These are phyloP conservation scores for Purshia tridentata DNA, from an alignment of 306 rosid genomes.

Conservation along the genomic window DNA sequence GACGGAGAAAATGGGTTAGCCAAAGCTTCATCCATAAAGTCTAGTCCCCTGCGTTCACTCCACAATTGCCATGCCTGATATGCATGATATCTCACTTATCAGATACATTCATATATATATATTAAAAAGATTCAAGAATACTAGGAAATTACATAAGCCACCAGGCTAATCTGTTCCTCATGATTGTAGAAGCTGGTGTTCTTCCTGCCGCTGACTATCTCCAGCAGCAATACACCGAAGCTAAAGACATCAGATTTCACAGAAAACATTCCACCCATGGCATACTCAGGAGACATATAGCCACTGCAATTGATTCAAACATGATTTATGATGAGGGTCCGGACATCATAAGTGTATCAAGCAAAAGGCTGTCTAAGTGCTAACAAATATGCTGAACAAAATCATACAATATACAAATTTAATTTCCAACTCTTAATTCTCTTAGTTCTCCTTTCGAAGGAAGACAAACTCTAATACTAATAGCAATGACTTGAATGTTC, in stretches of 20 bases:
- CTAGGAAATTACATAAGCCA: slow-evolving; percentile 29
- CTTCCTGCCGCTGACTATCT: slow-evolving; percentile 35
- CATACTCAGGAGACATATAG: slow-evolving; percentile 37
- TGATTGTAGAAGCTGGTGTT: slow-evolving; percentile 21
- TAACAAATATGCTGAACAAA: no score
- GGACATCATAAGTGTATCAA: no score
- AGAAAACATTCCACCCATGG: slow-evolving; percentile 13
- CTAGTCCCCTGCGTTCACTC: slow-evolving; percentile 19
- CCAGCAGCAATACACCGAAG: slow-evolving; percentile 32
- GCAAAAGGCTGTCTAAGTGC: no score
- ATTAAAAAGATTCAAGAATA: background rate
- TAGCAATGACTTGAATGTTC: background rate
- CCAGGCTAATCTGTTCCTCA: slow-evolving; percentile 9
- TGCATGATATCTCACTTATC: no score
- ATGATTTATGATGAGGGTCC: no score
- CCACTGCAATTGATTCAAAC: slow-evolving; percentile 17
- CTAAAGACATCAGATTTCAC: slow-evolving; percentile 32
- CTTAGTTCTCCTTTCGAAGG: no score
- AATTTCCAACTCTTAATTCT: no score
- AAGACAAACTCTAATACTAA: no score
- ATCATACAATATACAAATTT: no score
- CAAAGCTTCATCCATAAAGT: slow-evolving; percentile 20
- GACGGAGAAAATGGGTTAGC: background rate
- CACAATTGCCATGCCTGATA: slow-evolving; percentile 30
- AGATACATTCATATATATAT: background rate